Base-by-base conservation (phyloP, 768 basidiomycete genomes). In the Boletus patriciae region DNA sequence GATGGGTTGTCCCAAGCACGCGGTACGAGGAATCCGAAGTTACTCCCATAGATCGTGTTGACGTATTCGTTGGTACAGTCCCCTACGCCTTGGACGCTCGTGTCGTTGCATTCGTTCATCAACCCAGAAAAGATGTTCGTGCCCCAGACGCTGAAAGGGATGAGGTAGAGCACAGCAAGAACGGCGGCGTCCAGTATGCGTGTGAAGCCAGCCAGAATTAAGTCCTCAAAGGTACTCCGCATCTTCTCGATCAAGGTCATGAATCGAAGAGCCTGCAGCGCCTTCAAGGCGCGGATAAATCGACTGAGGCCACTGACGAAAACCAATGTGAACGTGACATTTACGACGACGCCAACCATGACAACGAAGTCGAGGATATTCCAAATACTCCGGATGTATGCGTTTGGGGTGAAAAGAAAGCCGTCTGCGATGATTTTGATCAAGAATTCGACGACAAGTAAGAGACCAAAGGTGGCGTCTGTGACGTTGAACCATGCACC, bases 391-490 rank as follows among this genome's bases (percentile, higher is more conserved):
- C 87, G 86, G 29, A 97, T 70, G 68, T 98, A 98, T 0, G 94
- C 93, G 63, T 94, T 94, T 0, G 94, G 94, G 0, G 90, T 87
- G 74, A 94, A 94, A 15, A 89, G 66, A 70, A 96, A 89, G 0
- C 96, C 96, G 66, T 98, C 96, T 1, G 96, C 96, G 46, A 93
- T 76, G 68, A 94, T 74, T 73, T 98, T 98, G 84, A 97, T 85
- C 60, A 88, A 51, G 64, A 94, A 94, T 67, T 98, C 96, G 54
- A 86, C 61, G 43, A 95, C 74, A 21, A 96, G 84, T 6, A 79
- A 73, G 60, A 87, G 73, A 0, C 87, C 88, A 55, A 97, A 87
- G 0, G 80, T 74, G 0, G 81, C 76, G 67, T 97, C 94, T 4
- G 86, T 82, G 50, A 95, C 74, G 66, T 91, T 88, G 71, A 94